Base-by-base conservation (phyloP, 176 grass and related monocot species). In the Cenchrus fungigraminus region DNA sequence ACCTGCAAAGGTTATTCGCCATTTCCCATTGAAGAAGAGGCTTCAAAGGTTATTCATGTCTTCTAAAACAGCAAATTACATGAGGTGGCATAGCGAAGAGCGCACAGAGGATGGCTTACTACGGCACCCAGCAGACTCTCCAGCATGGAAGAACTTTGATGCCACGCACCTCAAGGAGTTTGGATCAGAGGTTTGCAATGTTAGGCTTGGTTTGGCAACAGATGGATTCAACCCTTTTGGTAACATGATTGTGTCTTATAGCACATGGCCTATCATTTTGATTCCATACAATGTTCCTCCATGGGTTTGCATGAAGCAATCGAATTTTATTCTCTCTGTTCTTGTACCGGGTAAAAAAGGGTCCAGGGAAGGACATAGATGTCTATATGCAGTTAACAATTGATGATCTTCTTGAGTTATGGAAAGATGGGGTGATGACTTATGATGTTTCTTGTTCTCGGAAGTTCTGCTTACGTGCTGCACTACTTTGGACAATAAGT, bases 361-460 rank as follows among this genome's bases (percentile, higher is more conserved):
- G 14, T 8, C 56, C 68, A 46, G 40, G 68, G 15, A 70, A 70
- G 44, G 68, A 70, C 19, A 70, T 70, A n/a, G 42, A 70, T 70
- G 42, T 70, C 42, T 70, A 46, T 9, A 46, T 70, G 68, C 42
- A 46, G 6, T 22, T 46, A 44, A 19, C 4, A 8, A 46, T 70
- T 10, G 42, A 70, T 70, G 42, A 70, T 22, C 68, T 70, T 22
- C 68, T 70, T 19, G 68, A 70, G 42, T n/a, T 46, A 11, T 70
- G 68, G 68, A 70, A 46, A 0, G 6, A 56, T 20, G 42, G 43
- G 45, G 40, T 44, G 1, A 44, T 46, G 68, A 70, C 61, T 5
- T 64, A 64, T 64, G 61, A 64, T 64, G 61, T 64, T 29, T 62
- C 60, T 62, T 88, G 55, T 88, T 43, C 72, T 92, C 15, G 20